Evolutionary conservation across 1,139 yeast genomes (phyloP), one percentile per base, ranked within the genome.

Genomic region (Blastobotrys persicus): DNA sequence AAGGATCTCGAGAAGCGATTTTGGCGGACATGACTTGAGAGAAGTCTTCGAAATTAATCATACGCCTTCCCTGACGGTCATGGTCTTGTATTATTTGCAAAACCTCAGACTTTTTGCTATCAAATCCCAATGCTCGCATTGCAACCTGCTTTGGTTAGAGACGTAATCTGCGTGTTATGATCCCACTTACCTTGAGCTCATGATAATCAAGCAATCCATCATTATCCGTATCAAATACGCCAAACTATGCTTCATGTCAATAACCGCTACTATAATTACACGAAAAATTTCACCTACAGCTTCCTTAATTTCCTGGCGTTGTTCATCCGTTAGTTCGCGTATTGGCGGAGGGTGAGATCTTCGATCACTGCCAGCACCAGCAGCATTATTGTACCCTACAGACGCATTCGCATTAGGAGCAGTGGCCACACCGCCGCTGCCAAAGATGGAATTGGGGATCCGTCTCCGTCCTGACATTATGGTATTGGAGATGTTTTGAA

Each of bases 181-280:
- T n/a, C 28, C 17, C 33, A 19, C 59, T 40, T 55, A 59, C 85
- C 66, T 88, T 88, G 57, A 88, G 73, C 63, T 92, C 98, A 62
- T 92, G 98, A 64, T 86, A 92, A 63, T 92, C 98, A 54, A 94
- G 74, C 55, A 77, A 79, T 12, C 96, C 96, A 66, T 92, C 98
- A 51, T 82, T 83, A 65, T 92, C 88, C 83, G 88, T 85, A 63
- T 92, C 98, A 67, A 94, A 94, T 40, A 92, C 74, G 46, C 86
- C 80, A 65, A 94, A 94, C 57, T 72, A 51, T 13, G 28, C 28
- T 9, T 23, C 28, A 23, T 9, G 28, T 23, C 9, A 23, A 23
- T 9, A 23, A 23, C 5, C 9, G 28, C 28, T 23, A n/a, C n/a
- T n/a, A n/a, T n/a, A n/a, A n/a, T n/a, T n/a, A n/a, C n/a, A n/a